Conservation (phyloP, 345 rosid species). For the Eucalyptus brandiana region DNA sequence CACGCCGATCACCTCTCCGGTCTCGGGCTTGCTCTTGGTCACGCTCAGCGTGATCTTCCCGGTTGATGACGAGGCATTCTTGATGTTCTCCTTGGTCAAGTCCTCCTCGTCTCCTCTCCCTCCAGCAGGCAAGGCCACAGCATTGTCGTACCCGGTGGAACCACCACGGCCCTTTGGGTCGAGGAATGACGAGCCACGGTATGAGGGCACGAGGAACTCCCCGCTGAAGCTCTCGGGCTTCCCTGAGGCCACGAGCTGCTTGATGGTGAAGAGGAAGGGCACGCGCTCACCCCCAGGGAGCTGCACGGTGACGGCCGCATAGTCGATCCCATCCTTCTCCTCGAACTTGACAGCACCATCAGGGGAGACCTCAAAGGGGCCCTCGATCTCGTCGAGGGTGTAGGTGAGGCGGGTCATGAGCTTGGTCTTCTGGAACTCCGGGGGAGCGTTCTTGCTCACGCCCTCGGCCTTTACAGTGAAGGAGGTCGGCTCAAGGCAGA, state of each 20-base stretch:
- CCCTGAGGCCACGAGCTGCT: conserved; percentile 71
- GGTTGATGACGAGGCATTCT: conserved; percentile 49
- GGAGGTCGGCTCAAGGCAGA: conserved; percentile 94
- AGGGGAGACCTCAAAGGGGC: conserved; percentile 75
- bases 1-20: conserved; percentile 88
- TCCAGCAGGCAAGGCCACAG: conserved; percentile 87
- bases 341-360: conserved; percentile 55
- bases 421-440: conserved; percentile 89
- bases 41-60: conserved; percentile 87
- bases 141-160: conserved; percentile 81
- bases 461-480: conserved; percentile 94
- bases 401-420: conserved; percentile 98
- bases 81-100: conserved; percentile 65
- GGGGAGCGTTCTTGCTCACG: conserved; percentile 70
- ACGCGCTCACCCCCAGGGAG: conserved; percentile 85
- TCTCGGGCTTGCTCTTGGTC: conserved; percentile 76
- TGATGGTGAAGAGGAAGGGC: conserved; percentile 85
- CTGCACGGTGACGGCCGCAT: conserved; percentile 83
- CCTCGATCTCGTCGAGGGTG: conserved; percentile 94
- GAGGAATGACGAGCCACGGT: conserved; percentile 80
- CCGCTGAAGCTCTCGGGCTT: conserved; percentile 71
- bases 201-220: conserved; percentile 65
- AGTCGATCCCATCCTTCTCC: conserved; percentile 87
- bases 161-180: conserved; percentile 96
- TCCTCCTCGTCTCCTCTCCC: conserved; percentile 98